These are phyloP conservation scores for Ogataea paraovalis DNA, from an alignment of 805 yeast species.

Conservation along the genomic window DNA sequence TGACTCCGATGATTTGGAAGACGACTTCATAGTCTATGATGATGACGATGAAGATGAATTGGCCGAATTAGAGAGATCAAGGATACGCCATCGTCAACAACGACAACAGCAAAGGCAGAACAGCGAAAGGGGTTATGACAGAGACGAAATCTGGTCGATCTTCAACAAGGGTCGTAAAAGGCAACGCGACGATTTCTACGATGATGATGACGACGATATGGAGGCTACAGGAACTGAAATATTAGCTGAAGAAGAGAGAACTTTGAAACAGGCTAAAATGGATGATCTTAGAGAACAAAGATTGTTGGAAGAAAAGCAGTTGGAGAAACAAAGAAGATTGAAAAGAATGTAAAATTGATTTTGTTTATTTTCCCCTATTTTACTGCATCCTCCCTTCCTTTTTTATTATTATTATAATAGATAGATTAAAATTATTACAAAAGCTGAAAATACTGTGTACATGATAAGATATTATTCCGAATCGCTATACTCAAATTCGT, in stretches of 20 bases:
- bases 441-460: not conserved
- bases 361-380: too few relatives aligned
- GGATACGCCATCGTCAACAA: slow-evolving; percentile 26
- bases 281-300: slow-evolving; percentile 76
- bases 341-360: slow-evolving; percentile 8
- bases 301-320: slow-evolving; percentile 47
- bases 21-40: slow-evolving; percentile 37
- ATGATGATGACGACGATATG: slow-evolving; percentile 66
- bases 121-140: slow-evolving; percentile 50
- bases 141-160: slow-evolving; percentile 88
- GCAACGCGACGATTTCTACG: slow-evolving; percentile 32
- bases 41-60: slow-evolving; percentile 46
- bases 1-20: slow-evolving; percentile 35
- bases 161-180: slow-evolving; percentile 52
- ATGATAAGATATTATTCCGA: slow-evolving; percentile 14
- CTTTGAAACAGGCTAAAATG: slow-evolving; percentile 60
- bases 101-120: not conserved
- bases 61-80: slow-evolving; percentile 13
- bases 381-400: too few relatives aligned
- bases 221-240: slow-evolving; percentile 93
- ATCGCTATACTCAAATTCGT: slow-evolving; percentile 44
- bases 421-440: too few relatives aligned
- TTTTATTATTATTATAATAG: too few relatives aligned
- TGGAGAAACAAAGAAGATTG: slow-evolving; percentile 40
- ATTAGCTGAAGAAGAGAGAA: slow-evolving; percentile 71